Evolutionary conservation across 106 monocot genomes (phyloP).

Genomic region (Amphibolis antarctica): DNA sequence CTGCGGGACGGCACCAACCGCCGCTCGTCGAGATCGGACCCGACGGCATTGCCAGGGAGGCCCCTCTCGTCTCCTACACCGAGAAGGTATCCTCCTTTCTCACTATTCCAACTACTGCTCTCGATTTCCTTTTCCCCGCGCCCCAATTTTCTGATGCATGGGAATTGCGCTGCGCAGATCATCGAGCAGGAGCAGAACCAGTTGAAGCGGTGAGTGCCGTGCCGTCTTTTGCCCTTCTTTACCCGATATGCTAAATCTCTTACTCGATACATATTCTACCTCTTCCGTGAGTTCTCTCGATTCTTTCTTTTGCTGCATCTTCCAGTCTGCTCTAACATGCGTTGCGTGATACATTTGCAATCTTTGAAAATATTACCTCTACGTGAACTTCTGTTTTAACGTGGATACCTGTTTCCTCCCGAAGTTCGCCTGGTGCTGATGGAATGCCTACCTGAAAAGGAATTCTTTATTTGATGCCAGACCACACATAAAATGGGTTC

Average conservation of each 20-base stretch:
- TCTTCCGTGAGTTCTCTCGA: no score
- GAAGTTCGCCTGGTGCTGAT: no score
- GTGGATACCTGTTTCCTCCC: no score
- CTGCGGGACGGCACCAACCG: no score
- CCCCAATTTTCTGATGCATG: not conserved
- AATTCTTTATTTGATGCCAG: no score
- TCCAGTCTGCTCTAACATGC: no score
- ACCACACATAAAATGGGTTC: no score
- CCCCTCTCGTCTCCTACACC: conserved; percentile 54
- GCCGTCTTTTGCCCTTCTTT: not conserved
- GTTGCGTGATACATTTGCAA: no score
- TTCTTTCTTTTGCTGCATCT: no score
- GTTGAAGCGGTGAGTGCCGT: conserved; percentile 15
- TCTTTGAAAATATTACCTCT: no score
- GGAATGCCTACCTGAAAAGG: no score
- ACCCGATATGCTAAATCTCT: not conserved
- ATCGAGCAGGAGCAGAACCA: conserved; percentile 28
- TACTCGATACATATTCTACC: not conserved
- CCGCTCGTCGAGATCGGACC: conserved; percentile 44
- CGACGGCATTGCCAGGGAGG: conserved; percentile 56
- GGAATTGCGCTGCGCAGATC: conserved; percentile 1
- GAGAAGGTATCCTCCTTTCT: conserved; percentile 38
- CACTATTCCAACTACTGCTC: not conserved
- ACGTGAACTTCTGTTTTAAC: no score
- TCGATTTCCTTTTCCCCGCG: not conserved